These are phyloP conservation scores for Blastosporella zonata DNA, from an alignment of 1,284 basidiomycete genomes.

Conservation along the genomic window DNA sequence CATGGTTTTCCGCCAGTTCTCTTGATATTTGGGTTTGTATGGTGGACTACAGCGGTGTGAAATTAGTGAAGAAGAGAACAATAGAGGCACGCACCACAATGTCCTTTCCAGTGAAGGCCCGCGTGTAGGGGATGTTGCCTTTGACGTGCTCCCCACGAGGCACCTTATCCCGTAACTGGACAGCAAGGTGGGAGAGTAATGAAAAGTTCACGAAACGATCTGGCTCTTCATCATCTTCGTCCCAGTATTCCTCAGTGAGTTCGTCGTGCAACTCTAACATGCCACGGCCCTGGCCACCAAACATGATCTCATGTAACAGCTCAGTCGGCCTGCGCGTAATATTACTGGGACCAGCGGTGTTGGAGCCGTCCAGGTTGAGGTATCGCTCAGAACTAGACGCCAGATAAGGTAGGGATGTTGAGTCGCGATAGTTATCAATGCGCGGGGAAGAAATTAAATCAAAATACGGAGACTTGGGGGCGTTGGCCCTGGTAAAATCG, in stretches of 20 bases:
- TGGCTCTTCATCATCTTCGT: constrained; percentile 72
- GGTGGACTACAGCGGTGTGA: constrained; percentile 52
- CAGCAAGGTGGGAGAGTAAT: constrained; percentile 84
- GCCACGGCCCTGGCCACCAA: constrained; percentile 27
- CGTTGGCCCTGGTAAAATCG: constrained; percentile 1
- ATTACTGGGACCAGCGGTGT: constrained; percentile 17
- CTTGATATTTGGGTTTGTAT: constrained; percentile 78
- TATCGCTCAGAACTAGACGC: constrained; percentile 11
- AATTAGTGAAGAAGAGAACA: background rate
- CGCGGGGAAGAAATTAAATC: background rate
- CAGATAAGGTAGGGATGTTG: constrained; percentile 1
- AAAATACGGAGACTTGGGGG: constrained; percentile 10
- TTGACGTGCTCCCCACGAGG: constrained; percentile 87
- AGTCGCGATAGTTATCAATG: background rate
- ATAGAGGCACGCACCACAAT: constrained; percentile 68
- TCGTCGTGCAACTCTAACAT: constrained; percentile 39
- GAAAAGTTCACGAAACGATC: constrained; percentile 84
- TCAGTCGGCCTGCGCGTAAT: constrained; percentile 28
- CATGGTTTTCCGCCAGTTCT: constrained; percentile 67
- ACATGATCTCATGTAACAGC: constrained; percentile 29
- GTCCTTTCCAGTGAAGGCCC: constrained; percentile 89
- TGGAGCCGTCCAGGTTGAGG: constrained; percentile 6
- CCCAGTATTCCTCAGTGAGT: constrained; percentile 46
- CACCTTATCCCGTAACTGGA: constrained; percentile 84
- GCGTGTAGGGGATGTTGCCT: constrained; percentile 82